Evolutionary conservation across 2,329 filamentous ascomycete genomes (phyloP).

Genomic region (Botrytis squamosa): DNA sequence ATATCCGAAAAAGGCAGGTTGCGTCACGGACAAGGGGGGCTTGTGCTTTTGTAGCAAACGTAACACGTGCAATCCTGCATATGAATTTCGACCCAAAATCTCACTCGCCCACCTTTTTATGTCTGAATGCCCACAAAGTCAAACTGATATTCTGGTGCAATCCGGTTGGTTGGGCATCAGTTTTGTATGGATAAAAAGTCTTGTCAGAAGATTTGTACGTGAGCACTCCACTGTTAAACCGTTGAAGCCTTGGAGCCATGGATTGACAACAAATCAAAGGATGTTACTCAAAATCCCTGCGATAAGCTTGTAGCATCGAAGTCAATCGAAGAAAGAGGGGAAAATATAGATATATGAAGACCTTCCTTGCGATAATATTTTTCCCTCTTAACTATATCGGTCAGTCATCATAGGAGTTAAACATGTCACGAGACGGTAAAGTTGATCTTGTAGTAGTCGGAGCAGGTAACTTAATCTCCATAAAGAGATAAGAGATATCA

Average conservation of each 20-base stretch:
- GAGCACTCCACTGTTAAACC: background rate
- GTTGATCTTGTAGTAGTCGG: slow-evolving; percentile 13
- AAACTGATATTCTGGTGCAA: background rate
- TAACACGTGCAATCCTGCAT: background rate
- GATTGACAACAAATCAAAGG: background rate
- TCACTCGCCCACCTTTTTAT: background rate
- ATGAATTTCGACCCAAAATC: background rate
- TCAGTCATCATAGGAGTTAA: background rate
- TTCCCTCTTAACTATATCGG: background rate
- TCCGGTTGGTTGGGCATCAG: background rate
- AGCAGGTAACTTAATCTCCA: slow-evolving; percentile 4
- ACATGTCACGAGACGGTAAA: background rate
- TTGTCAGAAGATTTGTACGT: background rate
- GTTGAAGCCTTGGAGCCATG: background rate
- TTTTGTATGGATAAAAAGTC: background rate
- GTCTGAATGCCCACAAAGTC: background rate
- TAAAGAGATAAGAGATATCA: background rate
- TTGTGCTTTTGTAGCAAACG: background rate
- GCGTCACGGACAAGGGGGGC: background rate
- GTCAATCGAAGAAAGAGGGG: background rate
- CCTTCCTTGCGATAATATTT: background rate
- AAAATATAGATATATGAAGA: background rate
- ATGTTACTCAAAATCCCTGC: background rate
- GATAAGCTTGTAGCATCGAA: background rate
- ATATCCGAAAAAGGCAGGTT: background rate